A percentile compares a stretch with the other conserved stretches of the same genome.
phyloP scores from a whole-genome alignment of 805 yeast species.

The Wickerhamomyces chaumierensis region DNA sequence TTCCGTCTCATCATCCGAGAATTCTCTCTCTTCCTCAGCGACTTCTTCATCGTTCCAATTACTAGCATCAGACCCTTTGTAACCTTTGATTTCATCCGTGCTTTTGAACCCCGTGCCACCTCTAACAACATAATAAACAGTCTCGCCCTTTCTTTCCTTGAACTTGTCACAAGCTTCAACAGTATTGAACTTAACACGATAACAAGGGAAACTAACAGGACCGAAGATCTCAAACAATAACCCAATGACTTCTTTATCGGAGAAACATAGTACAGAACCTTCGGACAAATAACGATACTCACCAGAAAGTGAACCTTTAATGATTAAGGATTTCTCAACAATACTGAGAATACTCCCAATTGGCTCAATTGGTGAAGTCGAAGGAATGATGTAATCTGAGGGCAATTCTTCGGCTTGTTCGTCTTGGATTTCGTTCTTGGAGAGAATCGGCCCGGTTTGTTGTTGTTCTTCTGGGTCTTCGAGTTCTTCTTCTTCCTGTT shows the following conservation, averaged over 20 bases:
- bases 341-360: slow-evolving; percentile 61
- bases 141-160: slow-evolving; percentile 36
- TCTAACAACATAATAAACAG: slow-evolving; percentile 69
- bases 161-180: slow-evolving; percentile 38
- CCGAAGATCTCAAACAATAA: slow-evolving; percentile 86
- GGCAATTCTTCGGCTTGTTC: slow-evolving; percentile 64
- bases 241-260: slow-evolving; percentile 61
- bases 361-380: slow-evolving; percentile 53
- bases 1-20: slow-evolving; percentile 89
- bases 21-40: slow-evolving; percentile 88
- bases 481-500: background rate
- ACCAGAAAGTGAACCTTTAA: slow-evolving; percentile 68
- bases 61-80: slow-evolving; percentile 91
- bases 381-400: slow-evolving; percentile 45
- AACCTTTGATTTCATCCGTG: slow-evolving; percentile 56
- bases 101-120: slow-evolving; percentile 69
- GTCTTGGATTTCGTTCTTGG: slow-evolving; percentile 66
- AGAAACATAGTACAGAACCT: slow-evolving; percentile 68
- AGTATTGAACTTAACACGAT: slow-evolving; percentile 56
- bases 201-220: slow-evolving; percentile 68
- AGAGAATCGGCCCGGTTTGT: slow-evolving; percentile 45
- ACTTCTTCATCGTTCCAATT: slow-evolving; percentile 91
- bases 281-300: slow-evolving; percentile 78
- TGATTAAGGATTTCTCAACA: slow-evolving; percentile 61
- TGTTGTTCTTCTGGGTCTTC: background rate